Conservation (phyloP, 768 basidiomycete genomes). For the Coprinellus aureogranulatus region DNA sequence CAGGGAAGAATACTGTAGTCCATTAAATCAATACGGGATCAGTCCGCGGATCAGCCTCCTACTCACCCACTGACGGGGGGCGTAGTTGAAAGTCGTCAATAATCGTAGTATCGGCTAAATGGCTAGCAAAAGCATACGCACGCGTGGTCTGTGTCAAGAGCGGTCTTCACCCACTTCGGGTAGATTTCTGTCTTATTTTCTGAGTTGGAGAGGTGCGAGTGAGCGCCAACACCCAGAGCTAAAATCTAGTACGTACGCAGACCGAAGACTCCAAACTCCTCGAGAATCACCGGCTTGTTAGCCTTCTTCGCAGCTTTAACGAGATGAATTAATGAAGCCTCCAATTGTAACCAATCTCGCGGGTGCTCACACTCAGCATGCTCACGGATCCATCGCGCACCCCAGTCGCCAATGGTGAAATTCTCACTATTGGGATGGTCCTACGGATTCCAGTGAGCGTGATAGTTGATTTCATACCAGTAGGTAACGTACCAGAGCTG, state of each 20-base stretch:
- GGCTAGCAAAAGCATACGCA: slow-evolving; percentile 13
- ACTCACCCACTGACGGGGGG: not conserved
- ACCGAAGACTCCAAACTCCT: slow-evolving; percentile 58
- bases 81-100: not conserved
- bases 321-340: too few relatives aligned
- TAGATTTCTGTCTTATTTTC: slow-evolving; percentile 52
- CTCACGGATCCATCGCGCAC: slow-evolving; percentile 55
- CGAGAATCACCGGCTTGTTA: slow-evolving; percentile 60
- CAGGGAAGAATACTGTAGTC: slow-evolving; percentile 50
- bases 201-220: slow-evolving; percentile 12
- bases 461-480: not conserved
- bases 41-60: not conserved
- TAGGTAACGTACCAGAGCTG: not conserved
- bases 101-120: not conserved
- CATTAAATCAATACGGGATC: not conserved
- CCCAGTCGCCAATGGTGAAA: slow-evolving; percentile 49
- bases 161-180: slow-evolving; percentile 48
- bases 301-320: slow-evolving; percentile 46
- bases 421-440: slow-evolving; percentile 45
- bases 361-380: slow-evolving; percentile 48
- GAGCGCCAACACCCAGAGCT: not conserved
- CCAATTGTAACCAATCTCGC: too few relatives aligned
- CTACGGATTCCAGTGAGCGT: slow-evolving; percentile 19
- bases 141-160: slow-evolving; percentile 50
- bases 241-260: slow-evolving; percentile 36